Evolutionary conservation across 495 filamentous ascomycete species (phyloP).

Genomic region (Penicillium canariense): DNA sequence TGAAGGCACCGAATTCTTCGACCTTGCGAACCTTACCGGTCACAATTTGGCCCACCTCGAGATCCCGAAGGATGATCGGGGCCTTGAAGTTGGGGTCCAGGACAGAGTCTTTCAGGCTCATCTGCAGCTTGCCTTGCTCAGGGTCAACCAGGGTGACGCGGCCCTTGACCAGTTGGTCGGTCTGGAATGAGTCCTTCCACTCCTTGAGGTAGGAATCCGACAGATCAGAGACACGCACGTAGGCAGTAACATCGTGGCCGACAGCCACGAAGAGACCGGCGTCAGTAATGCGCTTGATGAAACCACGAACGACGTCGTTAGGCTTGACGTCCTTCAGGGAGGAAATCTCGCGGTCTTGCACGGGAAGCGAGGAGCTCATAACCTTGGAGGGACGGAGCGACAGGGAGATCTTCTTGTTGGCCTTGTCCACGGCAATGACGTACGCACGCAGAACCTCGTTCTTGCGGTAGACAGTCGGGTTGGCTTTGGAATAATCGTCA

Average conservation of each 20-base stretch:
- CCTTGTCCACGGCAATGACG: slow-evolving; percentile 71
- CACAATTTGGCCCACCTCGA: slow-evolving; percentile 74
- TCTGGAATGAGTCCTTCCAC: slow-evolving; percentile 85
- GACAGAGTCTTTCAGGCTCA: slow-evolving; percentile 82
- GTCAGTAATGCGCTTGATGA: slow-evolving; percentile 82
- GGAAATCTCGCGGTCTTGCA: slow-evolving; percentile 77
- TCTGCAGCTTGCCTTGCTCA: slow-evolving; percentile 66
- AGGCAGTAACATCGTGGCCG: slow-evolving; percentile 74
- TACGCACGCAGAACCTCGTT: slow-evolving; percentile 85
- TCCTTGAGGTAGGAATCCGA: slow-evolving; percentile 91
- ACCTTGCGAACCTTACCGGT: slow-evolving; percentile 90
- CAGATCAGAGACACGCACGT: slow-evolving; percentile 79
- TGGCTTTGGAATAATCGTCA: slow-evolving; percentile 77
- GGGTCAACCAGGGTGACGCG: slow-evolving; percentile 68
- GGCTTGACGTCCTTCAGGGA: slow-evolving; percentile 65
- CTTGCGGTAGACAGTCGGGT: slow-evolving; percentile 67
- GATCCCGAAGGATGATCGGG: slow-evolving; percentile 63
- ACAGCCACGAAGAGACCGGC: slow-evolving; percentile 82
- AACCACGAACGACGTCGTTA: slow-evolving; percentile 82
- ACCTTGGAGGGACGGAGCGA: slow-evolving; percentile 86
- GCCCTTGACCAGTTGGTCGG: slow-evolving; percentile 86
- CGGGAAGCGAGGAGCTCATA: slow-evolving; percentile 77
- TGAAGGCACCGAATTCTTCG: slow-evolving; percentile 91
- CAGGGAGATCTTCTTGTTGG: slow-evolving; percentile 78
- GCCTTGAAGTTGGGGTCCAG: slow-evolving; percentile 76